Conservation (phyloP, 179 eudicot species). For the Heliamphora pulchella region DNA sequence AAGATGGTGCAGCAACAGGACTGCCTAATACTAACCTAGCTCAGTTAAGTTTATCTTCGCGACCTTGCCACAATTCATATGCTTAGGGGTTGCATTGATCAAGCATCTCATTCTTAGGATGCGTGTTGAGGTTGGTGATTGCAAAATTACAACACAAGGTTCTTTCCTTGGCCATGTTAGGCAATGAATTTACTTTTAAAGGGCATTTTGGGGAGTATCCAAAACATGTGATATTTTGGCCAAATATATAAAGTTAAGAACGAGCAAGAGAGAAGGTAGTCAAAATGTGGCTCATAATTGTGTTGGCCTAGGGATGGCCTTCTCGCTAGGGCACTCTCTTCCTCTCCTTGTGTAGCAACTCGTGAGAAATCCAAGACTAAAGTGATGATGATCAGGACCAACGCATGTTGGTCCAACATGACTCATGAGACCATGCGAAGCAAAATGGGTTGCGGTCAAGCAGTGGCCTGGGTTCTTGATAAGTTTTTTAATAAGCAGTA, state of each 20-base stretch:
- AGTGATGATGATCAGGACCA: background rate
- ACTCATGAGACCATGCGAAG: background rate
- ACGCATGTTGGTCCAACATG: background rate
- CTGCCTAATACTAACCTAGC: background rate
- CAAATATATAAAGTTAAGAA: background rate
- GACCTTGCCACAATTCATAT: background rate
- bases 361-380: background rate
- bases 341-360: background rate
- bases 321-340: background rate
- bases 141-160: background rate
- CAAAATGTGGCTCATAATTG: background rate
- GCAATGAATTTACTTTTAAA: background rate
- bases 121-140: background rate
- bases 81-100: background rate
- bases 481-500: background rate
- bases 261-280: background rate
- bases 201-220: background rate
- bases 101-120: background rate
- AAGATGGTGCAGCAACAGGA: constrained; percentile 3
- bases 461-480: too few relatives aligned
- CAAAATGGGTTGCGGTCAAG: background rate
- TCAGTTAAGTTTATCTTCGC: background rate
- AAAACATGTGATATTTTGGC: background rate
- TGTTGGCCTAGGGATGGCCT: background rate
- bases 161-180: background rate